Evolutionary conservation across 1,284 basidiomycete species (phyloP).

Genomic region (Mycosarcoma maydis): DNA sequence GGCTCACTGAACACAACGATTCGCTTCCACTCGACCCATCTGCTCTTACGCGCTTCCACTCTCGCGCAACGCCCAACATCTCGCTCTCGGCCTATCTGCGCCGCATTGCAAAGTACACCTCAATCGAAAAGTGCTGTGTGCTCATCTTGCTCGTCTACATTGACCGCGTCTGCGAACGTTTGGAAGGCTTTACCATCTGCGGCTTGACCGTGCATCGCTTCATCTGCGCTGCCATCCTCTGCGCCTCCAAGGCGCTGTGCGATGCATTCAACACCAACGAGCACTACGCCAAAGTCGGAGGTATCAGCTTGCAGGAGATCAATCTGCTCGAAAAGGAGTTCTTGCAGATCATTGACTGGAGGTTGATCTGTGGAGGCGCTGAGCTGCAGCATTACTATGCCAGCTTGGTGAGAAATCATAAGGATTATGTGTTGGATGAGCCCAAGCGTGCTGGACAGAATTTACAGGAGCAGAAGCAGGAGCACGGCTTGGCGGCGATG

Average conservation of each 20-base stretch:
- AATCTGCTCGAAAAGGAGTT: slow-evolving; percentile 67
- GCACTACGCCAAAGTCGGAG: slow-evolving; percentile 65
- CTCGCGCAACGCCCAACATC: slow-evolving; percentile 63
- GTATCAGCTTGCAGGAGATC: slow-evolving; percentile 64
- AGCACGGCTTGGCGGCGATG: neutral
- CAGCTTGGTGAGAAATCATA: slow-evolving; percentile 59
- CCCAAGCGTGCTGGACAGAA: slow-evolving; percentile 1
- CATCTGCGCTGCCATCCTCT: slow-evolving; percentile 64
- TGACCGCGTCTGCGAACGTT: slow-evolving; percentile 63
- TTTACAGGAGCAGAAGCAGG: slow-evolving; percentile 2
- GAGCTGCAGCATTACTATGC: slow-evolving; percentile 65
- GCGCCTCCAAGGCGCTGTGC: slow-evolving; percentile 64
- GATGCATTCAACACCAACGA: slow-evolving; percentile 66
- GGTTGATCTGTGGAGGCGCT: slow-evolving; percentile 54
- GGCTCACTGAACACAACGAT: slow-evolving; percentile 65
- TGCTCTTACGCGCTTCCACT: slow-evolving; percentile 65
- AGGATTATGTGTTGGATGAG: slow-evolving; percentile 24
- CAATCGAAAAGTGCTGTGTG: slow-evolving; percentile 63
- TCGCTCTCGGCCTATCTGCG: slow-evolving; percentile 60
- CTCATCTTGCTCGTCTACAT: slow-evolving; percentile 66
- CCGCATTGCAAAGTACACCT: slow-evolving; percentile 65
- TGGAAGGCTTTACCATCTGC: slow-evolving; percentile 65
- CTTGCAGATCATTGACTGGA: slow-evolving; percentile 63
- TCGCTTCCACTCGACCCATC: slow-evolving; percentile 63
- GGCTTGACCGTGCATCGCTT: slow-evolving; percentile 66